Conservation (phyloP, 441 rosid genomes). For the Corymbia calophylla region DNA sequence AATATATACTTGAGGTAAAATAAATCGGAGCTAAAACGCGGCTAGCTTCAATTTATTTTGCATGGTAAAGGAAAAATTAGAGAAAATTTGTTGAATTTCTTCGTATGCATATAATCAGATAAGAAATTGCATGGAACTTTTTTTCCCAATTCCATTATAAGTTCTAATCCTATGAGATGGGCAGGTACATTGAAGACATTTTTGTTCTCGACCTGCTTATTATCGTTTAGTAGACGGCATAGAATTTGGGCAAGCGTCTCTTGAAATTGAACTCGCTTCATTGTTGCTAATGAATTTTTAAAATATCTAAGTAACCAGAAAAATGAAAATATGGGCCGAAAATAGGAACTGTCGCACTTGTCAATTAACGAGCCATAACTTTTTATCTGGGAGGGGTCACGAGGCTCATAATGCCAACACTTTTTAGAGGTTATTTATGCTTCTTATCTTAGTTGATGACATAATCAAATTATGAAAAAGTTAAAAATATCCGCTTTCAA, state of each 20-base stretch:
- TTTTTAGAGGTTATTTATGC: background rate
- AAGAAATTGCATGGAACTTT: background rate
- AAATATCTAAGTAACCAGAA: background rate
- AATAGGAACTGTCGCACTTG: background rate
- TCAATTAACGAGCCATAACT: background rate
- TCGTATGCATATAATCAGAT: too few relatives aligned
- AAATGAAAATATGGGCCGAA: background rate
- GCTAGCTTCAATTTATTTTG: background rate
- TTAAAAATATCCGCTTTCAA: background rate
- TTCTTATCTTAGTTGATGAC: background rate
- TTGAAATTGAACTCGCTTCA: background rate
- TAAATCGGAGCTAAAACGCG: background rate
- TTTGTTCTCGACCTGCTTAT: background rate
- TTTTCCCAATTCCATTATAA: background rate
- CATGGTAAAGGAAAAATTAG: background rate
- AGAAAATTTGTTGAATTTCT: background rate
- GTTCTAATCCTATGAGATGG: background rate
- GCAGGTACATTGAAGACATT: background rate
- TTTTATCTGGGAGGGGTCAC: background rate
- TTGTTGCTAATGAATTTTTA: background rate
- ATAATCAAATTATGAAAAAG: background rate
- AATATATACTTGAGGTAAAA: background rate
- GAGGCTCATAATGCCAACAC: background rate
- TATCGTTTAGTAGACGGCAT: background rate
- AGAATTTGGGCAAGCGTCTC: background rate